Evolutionary conservation across 306 rosid species (phyloP).

Genomic region (Prinsepia uniflora): DNA sequence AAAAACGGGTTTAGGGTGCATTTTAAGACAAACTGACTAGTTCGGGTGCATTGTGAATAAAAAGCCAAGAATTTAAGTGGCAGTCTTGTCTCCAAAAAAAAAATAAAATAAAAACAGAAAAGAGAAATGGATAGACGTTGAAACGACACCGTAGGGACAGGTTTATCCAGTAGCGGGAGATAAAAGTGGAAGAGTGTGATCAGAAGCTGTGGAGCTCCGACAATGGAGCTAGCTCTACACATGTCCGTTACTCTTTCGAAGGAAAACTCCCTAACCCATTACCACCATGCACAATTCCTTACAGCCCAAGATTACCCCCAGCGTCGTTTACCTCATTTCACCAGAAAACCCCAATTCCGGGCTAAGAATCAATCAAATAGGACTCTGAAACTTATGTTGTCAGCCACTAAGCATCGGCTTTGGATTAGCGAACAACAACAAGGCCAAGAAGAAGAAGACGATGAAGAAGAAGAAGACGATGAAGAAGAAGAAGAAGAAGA

Average conservation of each 20-base stretch:
- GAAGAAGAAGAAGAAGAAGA: conserved; percentile 32
- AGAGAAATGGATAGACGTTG: too few relatives aligned
- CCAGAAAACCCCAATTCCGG: conserved; percentile 23
- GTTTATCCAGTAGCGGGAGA: neutral
- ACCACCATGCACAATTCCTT: conserved; percentile 12
- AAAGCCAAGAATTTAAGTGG: too few relatives aligned
- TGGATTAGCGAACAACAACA: conserved; percentile 25
- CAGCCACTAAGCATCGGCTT: conserved; percentile 17
- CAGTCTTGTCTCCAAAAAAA: too few relatives aligned
- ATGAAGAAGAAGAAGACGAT: neutral
- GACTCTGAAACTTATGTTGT: conserved; percentile 24
- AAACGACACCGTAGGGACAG: neutral
- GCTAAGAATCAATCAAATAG: conserved; percentile 20
- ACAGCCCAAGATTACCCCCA: conserved; percentile 6
- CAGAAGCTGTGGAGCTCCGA: conserved; percentile 32
- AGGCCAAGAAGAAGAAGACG: conserved; percentile 1
- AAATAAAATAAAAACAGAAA: too few relatives aligned
- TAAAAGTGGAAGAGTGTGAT: neutral
- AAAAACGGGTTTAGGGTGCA: too few relatives aligned
- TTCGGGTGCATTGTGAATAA: too few relatives aligned
- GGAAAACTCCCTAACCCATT: conserved; percentile 17
- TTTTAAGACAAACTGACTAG: too few relatives aligned
- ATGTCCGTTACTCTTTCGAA: conserved; percentile 32
- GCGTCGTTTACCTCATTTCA: conserved; percentile 22
- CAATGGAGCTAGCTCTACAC: conserved; percentile 54